phyloP scores from a whole-genome alignment of 1,139 yeast genomes.

The Geotrichum restrictum region DNA sequence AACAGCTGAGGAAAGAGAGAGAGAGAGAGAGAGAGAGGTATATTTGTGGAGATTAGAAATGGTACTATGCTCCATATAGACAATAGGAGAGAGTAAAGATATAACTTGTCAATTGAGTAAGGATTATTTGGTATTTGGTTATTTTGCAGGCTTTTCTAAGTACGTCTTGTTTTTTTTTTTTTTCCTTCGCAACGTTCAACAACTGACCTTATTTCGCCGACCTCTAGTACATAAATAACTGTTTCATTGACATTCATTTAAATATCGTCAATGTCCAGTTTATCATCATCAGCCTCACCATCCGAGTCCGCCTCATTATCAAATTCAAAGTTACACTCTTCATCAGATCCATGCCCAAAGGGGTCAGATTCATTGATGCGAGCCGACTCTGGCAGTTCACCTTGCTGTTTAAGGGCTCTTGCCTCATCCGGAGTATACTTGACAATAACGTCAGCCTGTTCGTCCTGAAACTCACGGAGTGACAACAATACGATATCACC shows the following conservation, averaged over 20 bases:
- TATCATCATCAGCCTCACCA: slow-evolving; percentile 61
- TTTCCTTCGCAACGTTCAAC: background rate
- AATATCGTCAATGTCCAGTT: slow-evolving; percentile 78
- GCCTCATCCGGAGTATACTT: slow-evolving; percentile 98
- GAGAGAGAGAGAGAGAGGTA: no score
- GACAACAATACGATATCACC: slow-evolving; percentile 96
- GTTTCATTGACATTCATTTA: no score
- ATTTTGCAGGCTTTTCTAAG: no score
- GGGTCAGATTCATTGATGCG: slow-evolving; percentile 97
- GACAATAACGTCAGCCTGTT: slow-evolving; percentile 95
- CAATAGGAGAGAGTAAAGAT: no score
- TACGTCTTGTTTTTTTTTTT: background rate
- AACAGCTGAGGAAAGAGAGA: no score
- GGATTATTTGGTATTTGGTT: no score
- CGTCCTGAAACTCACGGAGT: slow-evolving; percentile 97
- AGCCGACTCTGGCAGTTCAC: slow-evolving; percentile 93
- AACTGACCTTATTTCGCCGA: no score
- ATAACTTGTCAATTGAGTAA: no score
- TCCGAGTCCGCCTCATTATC: slow-evolving; percentile 86
- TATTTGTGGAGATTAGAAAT: no score
- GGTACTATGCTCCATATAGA: no score
- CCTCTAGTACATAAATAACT: no score
- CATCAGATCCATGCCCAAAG: slow-evolving; percentile 94
- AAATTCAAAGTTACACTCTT: slow-evolving; percentile 96
- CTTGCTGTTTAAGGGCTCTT: slow-evolving; percentile 89